A percentile compares a stretch with the other conserved stretches of the same genome.
These are phyloP conservation scores for Salvia miltiorrhiza DNA, from an alignment of 257 asterid genomes.

Conservation along the genomic window DNA sequence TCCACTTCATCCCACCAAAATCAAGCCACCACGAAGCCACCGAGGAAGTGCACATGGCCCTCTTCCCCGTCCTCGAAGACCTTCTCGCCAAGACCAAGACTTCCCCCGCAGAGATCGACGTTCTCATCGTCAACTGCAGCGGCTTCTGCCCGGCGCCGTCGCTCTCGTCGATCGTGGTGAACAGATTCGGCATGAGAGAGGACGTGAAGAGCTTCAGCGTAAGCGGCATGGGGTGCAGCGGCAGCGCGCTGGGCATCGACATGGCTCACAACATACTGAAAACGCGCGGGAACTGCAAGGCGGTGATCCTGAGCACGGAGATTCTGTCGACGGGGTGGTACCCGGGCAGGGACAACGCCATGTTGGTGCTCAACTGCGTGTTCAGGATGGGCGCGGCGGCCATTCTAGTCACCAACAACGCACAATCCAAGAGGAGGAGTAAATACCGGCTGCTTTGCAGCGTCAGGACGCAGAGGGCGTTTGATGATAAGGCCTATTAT, in stretches of 20 bases:
- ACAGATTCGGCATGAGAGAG: conserved; percentile 47
- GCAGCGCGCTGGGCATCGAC: conserved; percentile 67
- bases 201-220: conserved; percentile 62
- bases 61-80: conserved; percentile 55
- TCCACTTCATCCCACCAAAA: conserved; percentile 66
- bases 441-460: conserved; percentile 56
- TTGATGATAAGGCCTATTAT: conserved; percentile 57
- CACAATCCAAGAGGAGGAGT: conserved; percentile 26
- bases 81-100: conserved; percentile 48
- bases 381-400: conserved; percentile 82
- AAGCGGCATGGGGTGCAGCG: conserved; percentile 95
- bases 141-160: conserved; percentile 86
- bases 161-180: conserved; percentile 55
- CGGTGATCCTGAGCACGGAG: conserved; percentile 76
- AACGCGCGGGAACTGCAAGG: conserved; percentile 40
- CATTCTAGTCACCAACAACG: conserved; percentile 49
- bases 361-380: conserved; percentile 67
- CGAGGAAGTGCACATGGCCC: conserved; percentile 49
- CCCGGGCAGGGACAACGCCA: conserved; percentile 52
- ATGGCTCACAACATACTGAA: conserved; percentile 55
- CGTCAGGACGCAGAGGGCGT: conserved; percentile 62
- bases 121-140: conserved; percentile 83
- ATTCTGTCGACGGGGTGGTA: conserved; percentile 84
- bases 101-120: conserved; percentile 45
- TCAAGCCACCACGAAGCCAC: conserved; percentile 58